Evolutionary conservation across 768 basidiomycete species (phyloP), one percentile per base, ranked within the genome.

Genomic region (Suillus subaureus): DNA sequence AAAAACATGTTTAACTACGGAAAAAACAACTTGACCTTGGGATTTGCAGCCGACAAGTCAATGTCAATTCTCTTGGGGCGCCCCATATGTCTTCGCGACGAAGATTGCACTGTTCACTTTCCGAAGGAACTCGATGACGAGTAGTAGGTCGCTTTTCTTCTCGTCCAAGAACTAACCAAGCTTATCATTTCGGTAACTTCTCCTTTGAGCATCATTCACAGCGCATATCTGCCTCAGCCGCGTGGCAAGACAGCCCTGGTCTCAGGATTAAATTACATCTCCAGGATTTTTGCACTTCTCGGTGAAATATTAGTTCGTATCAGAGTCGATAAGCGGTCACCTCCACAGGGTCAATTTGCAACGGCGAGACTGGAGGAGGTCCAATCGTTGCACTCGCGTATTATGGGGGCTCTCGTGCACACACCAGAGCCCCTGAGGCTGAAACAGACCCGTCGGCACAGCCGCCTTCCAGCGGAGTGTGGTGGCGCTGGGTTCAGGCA

Each of bases 111-210:
- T 11, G 86, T 93, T 3, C 89, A 93, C 74, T 93, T 94, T 79
- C 93, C 93, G 33, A 91, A 89, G 77, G 92, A 94, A 78, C 80
- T 94, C 65, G 92, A 94, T 77, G 92, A 94, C 74, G 92, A 94
- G 80, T 94, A 93, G 92, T 94, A 78, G 71, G 91, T 86, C 26
- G 42, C 45, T 39, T 61, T 54, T 61, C 70, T 69, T 63, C 64
- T 69, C 56, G 61, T 62, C 7, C 80, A 73, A 79, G 65, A 47
- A 75, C 79, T 71, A 69, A 67, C 75, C 75, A 68, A 61, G 62
- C 40, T 69, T 68, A 70, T 64, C 31, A 21, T 40, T 40, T 57
- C 63, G 64, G 63, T 63, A 55, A 62, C 66, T 68, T 70, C 68
- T 68, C 66, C 69, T 62, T 56, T 37, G 66, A 91, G 92, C 79